Evolutionary conservation across 1,284 basidiomycete genomes (phyloP), one percentile per base, ranked within the genome.

Genomic region (Cutaneotrichosporon curvatum): DNA sequence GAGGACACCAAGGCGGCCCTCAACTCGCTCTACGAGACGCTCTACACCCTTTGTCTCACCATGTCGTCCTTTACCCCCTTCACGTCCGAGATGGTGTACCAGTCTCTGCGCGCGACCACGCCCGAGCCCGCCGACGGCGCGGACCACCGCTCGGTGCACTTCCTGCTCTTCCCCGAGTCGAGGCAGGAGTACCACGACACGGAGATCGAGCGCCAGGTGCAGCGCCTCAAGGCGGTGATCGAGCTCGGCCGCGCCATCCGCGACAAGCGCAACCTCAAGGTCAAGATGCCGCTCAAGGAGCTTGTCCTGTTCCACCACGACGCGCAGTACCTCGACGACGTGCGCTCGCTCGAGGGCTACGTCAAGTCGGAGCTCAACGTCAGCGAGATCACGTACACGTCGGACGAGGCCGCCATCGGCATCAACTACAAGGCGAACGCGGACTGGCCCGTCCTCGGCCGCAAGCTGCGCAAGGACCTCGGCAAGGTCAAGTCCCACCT

Each of bases 61-160:
- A 87, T 97, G 83, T 94, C 92, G 9, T 94, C 94, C 2, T 99
- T 96, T 72, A 97, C 92, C 4, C 95, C 95, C 1, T 98, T 97
- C 81, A 76, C 97, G 64, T 94, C 90, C 4, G 95, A 99, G 73
- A 96, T 86, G 73, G 78, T 98, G 56, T 98, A 97, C 73, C 95
- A 98, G 69, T 82, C 86, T 36, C 78, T 99, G 37, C 80, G 84
- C 43, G 77, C 78, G 14, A 96, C 84, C 73, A 85, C 97, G 57
- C 87, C 89, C 0, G 78, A 81, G 44, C 78, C 85, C 55, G 78
- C 83, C 22, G 78, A 80, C 30, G 79, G 79, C 6, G 63, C 74
- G 40, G 94, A 98, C 66, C 78, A 83, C 15, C 84, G 95, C 50
- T 97, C 94, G 9, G 77, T 99, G 50, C 95, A 99, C 75, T 98